Percentiles rank a stretch among this genome's conserved stretches.
Evolutionary conservation across 2,329 filamentous ascomycete species (phyloP).

Genomic region (Huntiella omanensis): DNA sequence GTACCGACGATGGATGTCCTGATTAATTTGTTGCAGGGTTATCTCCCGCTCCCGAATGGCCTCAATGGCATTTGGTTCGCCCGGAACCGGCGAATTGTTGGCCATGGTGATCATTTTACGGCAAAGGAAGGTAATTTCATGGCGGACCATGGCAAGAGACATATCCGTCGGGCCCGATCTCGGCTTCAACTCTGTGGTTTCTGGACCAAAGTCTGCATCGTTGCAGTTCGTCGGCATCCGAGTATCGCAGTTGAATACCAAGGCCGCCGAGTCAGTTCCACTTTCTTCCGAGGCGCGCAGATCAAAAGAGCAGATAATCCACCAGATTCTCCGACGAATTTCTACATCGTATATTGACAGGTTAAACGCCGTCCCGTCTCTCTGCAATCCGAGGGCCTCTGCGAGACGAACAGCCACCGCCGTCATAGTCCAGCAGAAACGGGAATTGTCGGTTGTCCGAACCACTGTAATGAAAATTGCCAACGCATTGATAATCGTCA

Average conservation of each 20-base stretch:
- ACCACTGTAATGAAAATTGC: constrained; percentile 34
- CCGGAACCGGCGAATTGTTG: constrained; percentile 5
- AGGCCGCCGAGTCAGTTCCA: constrained; percentile 21
- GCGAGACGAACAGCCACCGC: constrained; percentile 39
- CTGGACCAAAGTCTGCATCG: constrained; percentile 27
- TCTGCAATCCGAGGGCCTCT: constrained; percentile 41
- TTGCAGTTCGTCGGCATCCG: constrained; percentile 31
- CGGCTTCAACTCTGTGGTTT: constrained; percentile 29
- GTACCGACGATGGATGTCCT: constrained; percentile 35
- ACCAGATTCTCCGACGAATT: constrained; percentile 42
- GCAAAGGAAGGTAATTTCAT: constrained; percentile 23
- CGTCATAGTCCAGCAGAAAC: constrained; percentile 41
- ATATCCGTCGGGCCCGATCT: constrained; percentile 33
- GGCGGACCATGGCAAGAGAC: constrained; percentile 29
- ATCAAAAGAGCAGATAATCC: constrained; percentile 39
- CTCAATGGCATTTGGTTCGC: constrained; percentile 8
- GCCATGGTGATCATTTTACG: constrained; percentile 14
- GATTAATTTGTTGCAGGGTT: constrained; percentile 21
- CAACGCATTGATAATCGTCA: constrained; percentile 39
- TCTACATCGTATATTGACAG: constrained; percentile 40
- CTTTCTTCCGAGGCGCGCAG: constrained; percentile 34
- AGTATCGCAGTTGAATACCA: constrained; percentile 26
- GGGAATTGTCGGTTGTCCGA: constrained; percentile 27
- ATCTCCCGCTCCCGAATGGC: constrained; percentile 8
- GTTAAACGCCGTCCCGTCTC: constrained; percentile 31